phyloP scores from a whole-genome alignment of 768 basidiomycete genomes.

The Collybia nuda region DNA sequence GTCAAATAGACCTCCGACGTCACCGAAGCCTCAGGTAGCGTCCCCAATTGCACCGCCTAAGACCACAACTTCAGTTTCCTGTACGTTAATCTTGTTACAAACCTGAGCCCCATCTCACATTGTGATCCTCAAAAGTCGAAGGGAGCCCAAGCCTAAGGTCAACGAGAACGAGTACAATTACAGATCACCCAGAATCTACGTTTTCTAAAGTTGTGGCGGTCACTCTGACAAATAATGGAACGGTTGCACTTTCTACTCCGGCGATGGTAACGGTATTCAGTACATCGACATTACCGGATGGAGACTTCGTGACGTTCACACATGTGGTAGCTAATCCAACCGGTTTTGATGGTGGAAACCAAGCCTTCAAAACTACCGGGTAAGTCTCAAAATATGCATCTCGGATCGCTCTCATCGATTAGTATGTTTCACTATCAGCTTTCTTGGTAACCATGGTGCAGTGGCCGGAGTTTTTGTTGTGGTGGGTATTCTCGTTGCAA shows the following conservation, averaged over 20 bases:
- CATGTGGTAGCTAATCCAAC: slow-evolving; percentile 54
- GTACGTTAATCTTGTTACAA: not conserved
- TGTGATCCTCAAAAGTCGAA: not conserved
- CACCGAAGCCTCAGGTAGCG: not conserved
- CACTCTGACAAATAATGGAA: slow-evolving; percentile 39
- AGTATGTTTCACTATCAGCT: slow-evolving; percentile 30
- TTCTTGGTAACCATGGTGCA: slow-evolving; percentile 66
- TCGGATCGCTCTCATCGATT: not conserved
- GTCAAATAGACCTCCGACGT: no score
- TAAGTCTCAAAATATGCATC: slow-evolving; percentile 9
- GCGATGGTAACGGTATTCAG: slow-evolving; percentile 45
- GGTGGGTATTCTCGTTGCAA: slow-evolving; percentile 55
- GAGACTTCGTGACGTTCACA: slow-evolving; percentile 46
- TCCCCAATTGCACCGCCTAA: not conserved
- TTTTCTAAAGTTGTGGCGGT: slow-evolving; percentile 41
- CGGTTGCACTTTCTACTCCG: slow-evolving; percentile 39
- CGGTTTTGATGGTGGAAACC: slow-evolving; percentile 19
- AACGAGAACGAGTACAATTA: slow-evolving; percentile 39
- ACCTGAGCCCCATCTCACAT: not conserved
- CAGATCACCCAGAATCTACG: slow-evolving; percentile 40
- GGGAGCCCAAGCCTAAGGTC: no score
- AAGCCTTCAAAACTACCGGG: slow-evolving; percentile 22
- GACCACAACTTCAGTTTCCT: not conserved
- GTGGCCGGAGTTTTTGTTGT: slow-evolving; percentile 76
- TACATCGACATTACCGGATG: slow-evolving; percentile 45